phyloP scores from a whole-genome alignment of 257 asterid genomes.

The Jaltomata sinuosa region DNA sequence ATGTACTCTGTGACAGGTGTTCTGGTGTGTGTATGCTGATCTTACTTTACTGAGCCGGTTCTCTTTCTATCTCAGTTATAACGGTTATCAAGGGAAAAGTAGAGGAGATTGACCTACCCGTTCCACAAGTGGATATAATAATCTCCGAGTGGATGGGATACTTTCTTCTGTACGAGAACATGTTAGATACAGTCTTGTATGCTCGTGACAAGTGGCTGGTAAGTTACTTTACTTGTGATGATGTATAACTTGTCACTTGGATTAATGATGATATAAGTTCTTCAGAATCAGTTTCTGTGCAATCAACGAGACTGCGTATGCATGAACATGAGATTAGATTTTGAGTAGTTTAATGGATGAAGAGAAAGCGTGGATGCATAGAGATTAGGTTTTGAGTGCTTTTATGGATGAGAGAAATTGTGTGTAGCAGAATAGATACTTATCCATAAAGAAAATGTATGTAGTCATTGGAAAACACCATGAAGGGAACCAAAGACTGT shows the following conservation, averaged over 20 bases:
- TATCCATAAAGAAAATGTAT: neutral
- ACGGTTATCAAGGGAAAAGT: slow-evolving; percentile 91
- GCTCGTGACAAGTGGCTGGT: slow-evolving; percentile 98
- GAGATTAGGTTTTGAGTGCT: neutral
- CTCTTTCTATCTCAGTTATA: slow-evolving; percentile 41
- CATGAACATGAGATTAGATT: neutral
- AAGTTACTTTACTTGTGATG: slow-evolving; percentile 16
- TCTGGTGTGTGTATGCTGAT: neutral
- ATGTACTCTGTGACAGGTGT: neutral
- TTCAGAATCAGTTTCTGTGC: neutral
- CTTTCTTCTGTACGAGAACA: slow-evolving; percentile 82
- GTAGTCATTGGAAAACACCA: neutral
- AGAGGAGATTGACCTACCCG: slow-evolving; percentile 97
- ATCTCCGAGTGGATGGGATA: slow-evolving; percentile 99
- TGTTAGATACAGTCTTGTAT: slow-evolving; percentile 79
- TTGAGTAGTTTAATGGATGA: neutral
- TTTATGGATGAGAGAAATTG: neutral
- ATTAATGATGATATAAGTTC: neutral
- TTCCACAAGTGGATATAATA: slow-evolving; percentile 78
- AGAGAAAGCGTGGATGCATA: neutral
- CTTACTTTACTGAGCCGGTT: neutral
- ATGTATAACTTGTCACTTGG: neutral
- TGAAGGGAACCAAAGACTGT: neutral
- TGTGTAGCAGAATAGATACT: neutral
- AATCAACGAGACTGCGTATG: neutral